A percentile compares a stretch with the other conserved stretches of the same genome.
Evolutionary conservation across 441 rosid species (phyloP).

Genomic region (Erodium moschatum): DNA sequence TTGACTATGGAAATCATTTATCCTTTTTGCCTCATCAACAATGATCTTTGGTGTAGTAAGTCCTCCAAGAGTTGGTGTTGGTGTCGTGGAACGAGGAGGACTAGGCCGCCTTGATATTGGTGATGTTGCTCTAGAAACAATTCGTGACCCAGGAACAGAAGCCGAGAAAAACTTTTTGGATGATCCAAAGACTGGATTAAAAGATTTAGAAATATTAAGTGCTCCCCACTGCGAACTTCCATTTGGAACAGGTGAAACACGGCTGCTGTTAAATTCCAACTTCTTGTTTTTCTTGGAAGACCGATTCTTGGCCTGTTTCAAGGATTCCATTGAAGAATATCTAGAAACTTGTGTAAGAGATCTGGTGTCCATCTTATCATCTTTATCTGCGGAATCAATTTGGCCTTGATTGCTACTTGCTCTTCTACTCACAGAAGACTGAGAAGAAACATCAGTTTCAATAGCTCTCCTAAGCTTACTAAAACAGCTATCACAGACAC

Average conservation of each 20-base stretch:
- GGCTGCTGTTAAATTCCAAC: conserved; percentile 73
- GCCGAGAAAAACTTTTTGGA: conserved; percentile 94
- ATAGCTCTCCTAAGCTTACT: conserved; percentile 63
- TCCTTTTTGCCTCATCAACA: conserved; percentile 61
- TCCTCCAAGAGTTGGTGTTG: conserved; percentile 85
- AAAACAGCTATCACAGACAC: conserved; percentile 83
- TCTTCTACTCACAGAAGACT: conserved; percentile 61
- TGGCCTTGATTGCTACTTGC: conserved; percentile 55
- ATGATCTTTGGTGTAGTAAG: conserved; percentile 61
- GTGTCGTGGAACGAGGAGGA: conserved; percentile 94
- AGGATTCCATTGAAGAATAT: conserved; percentile 69
- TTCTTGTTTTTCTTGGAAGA: conserved; percentile 68
- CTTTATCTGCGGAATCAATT: conserved; percentile 49
- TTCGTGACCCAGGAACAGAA: conserved; percentile 97
- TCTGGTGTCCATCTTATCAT: conserved; percentile 67
- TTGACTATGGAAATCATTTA: conserved; percentile 65
- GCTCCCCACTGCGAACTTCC: conserved; percentile 78
- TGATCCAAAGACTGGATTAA: conserved; percentile 75
- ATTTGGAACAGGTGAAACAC: conserved; percentile 79
- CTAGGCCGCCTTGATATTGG: conserved; percentile 84
- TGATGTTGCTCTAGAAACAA: conserved; percentile 90
- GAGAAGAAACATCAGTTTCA: conserved; percentile 55
- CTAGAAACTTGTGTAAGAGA: conserved; percentile 67
- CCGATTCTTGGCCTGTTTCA: conserved; percentile 59
- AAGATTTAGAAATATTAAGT: conserved; percentile 57